Evolutionary conservation across 805 yeast species (phyloP).

Genomic region (Candida krabiensis): DNA sequence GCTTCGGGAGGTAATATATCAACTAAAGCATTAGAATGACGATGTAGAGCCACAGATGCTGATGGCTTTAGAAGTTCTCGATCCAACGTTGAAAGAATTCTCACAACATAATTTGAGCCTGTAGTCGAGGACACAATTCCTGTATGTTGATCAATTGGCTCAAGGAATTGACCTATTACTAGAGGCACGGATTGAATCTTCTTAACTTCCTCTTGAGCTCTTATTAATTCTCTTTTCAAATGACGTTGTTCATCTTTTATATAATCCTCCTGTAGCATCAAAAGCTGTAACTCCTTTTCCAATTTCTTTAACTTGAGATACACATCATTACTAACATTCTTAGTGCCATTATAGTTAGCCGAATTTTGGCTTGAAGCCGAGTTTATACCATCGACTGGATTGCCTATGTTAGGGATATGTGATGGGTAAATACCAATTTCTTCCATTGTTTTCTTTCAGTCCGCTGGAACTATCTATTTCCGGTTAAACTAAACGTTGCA

Average conservation of each 20-base stretch:
- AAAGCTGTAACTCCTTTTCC: slow-evolving; percentile 85
- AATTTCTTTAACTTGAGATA: slow-evolving; percentile 83
- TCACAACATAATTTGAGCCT: slow-evolving; percentile 95
- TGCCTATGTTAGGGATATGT: slow-evolving; percentile 28
- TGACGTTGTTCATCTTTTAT: slow-evolving; percentile 98
- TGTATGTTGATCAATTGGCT: slow-evolving; percentile 94
- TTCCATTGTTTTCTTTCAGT: slow-evolving; percentile 58
- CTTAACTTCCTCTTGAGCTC: slow-evolving; percentile 98
- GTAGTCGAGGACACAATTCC: slow-evolving; percentile 98
- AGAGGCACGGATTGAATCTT: slow-evolving; percentile 96
- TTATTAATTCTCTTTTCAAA: slow-evolving; percentile 85
- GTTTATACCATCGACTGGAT: slow-evolving; percentile 20
- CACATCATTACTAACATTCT: slow-evolving; percentile 54
- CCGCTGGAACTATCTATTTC: no score
- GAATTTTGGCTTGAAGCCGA: slow-evolving; percentile 26
- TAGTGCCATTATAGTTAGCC: slow-evolving; percentile 17
- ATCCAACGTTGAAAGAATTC: slow-evolving; percentile 91
- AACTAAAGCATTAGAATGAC: slow-evolving; percentile 96
- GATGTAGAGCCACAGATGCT: slow-evolving; percentile 94
- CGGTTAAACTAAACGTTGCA: no score
- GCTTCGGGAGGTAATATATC: slow-evolving; percentile 99
- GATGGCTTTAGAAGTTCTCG: slow-evolving; percentile 93
- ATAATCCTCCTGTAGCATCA: slow-evolving; percentile 89
- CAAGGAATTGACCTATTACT: slow-evolving; percentile 96
- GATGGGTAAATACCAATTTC: slow-evolving; percentile 54